phyloP scores from a whole-genome alignment of 768 basidiomycete genomes.

The Russula dissimulans region DNA sequence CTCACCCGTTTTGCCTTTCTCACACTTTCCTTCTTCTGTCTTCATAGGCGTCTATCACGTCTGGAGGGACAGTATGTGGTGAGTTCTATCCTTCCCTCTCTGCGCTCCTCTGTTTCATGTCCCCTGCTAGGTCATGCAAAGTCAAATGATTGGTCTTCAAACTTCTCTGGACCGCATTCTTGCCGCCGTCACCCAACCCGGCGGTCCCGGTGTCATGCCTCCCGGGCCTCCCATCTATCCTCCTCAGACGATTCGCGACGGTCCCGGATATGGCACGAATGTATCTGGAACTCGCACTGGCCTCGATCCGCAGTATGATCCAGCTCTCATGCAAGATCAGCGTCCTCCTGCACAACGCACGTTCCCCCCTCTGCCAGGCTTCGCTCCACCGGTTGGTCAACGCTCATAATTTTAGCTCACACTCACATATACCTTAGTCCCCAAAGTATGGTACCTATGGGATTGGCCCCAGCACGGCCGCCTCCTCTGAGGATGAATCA shows the following conservation, averaged over 20 bases:
- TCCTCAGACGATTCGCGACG: constrained; percentile 19
- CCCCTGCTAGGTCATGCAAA: constrained; percentile 66
- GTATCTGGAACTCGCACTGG: constrained; percentile 21
- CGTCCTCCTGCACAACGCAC: constrained; percentile 27
- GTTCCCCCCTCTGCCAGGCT: constrained; percentile 86
- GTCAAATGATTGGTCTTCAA: constrained; percentile 93
- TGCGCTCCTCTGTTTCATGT: constrained; percentile 7
- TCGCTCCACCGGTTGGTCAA: constrained; percentile 71
- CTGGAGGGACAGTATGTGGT: constrained; percentile 84
- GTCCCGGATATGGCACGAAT: constrained; percentile 19
- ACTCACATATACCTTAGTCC: constrained; percentile 39
- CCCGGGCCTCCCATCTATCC: constrained; percentile 18
- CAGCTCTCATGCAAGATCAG: constrained; percentile 25
- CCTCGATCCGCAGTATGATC: constrained; percentile 25
- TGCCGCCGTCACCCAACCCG: constrained; percentile 40
- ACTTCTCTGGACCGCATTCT: constrained; percentile 80
- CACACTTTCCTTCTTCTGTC: constrained; percentile 11
- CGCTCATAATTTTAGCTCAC: constrained; percentile 12
- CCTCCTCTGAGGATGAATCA: constrained; percentile 86
- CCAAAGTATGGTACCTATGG: constrained; percentile 90
- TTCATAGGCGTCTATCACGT: constrained; percentile 61
- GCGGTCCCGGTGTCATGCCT: constrained; percentile 25
- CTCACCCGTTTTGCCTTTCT: constrained; percentile 10
- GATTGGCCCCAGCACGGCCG: constrained; percentile 72
- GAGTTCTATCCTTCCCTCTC: constrained; percentile 21